Conservation (phyloP, 805 yeast species). For the Saccharomycopsis fermentans region DNA sequence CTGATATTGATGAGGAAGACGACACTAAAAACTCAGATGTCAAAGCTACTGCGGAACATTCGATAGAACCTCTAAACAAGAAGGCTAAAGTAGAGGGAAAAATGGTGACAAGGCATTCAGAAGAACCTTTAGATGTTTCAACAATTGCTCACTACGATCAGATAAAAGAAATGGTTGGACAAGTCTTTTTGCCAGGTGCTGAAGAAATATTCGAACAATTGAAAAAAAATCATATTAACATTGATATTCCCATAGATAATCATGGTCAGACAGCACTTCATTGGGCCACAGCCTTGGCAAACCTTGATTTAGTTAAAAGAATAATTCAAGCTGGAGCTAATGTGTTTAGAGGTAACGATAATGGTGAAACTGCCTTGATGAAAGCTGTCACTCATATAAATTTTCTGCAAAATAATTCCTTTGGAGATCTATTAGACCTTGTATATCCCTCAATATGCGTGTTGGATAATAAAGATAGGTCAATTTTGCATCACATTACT, state of each 20-base stretch:
- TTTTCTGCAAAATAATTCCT: slow-evolving; percentile 56
- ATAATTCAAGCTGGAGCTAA: slow-evolving; percentile 53
- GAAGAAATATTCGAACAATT: slow-evolving; percentile 25
- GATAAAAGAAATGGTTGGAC: slow-evolving; percentile 37
- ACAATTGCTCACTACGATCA: slow-evolving; percentile 27
- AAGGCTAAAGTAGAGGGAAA: not conserved
- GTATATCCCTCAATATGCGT: slow-evolving; percentile 65
- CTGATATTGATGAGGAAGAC: not conserved
- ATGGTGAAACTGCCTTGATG: slow-evolving; percentile 81
- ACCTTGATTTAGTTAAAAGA: slow-evolving; percentile 55
- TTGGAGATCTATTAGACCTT: slow-evolving; percentile 57
- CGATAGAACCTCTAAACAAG: slow-evolving; percentile 30
- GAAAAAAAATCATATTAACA: slow-evolving; percentile 18
- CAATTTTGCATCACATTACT: slow-evolving; percentile 81
- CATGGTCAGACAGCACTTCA: slow-evolving; percentile 90
- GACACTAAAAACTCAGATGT: not conserved
- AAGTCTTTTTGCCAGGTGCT: slow-evolving; percentile 36
- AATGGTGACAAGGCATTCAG: slow-evolving; percentile 1
- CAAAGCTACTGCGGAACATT: slow-evolving; percentile 22
- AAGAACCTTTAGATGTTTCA: slow-evolving; percentile 28
- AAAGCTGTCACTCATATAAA: slow-evolving; percentile 75
- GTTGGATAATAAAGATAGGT: slow-evolving; percentile 60
- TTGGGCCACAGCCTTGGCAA: slow-evolving; percentile 91
- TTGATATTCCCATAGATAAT: slow-evolving; percentile 86
- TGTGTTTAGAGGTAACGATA: slow-evolving; percentile 61